Conservation (phyloP, 2,329 filamentous ascomycete genomes). For the Aphanoascus verrucosus region DNA sequence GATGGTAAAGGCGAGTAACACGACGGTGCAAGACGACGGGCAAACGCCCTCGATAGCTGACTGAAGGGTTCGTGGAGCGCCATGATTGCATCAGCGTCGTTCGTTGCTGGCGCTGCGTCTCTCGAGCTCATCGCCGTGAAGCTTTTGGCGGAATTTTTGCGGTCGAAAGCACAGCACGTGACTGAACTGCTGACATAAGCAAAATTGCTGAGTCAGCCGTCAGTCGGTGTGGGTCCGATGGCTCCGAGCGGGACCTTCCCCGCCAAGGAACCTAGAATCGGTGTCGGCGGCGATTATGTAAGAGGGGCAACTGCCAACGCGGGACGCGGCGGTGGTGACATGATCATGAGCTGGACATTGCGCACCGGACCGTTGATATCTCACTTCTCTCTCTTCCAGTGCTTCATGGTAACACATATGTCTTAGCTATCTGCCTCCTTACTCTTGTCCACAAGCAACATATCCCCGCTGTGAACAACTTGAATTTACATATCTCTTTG, state of each 20-base stretch:
- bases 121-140: background rate
- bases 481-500: background rate
- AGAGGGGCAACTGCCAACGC: conserved; percentile 3
- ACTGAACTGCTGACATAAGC: background rate
- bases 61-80: conserved; percentile 32
- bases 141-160: conserved; percentile 9
- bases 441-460: background rate
- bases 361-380: background rate
- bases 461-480: background rate
- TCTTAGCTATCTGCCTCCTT: background rate
- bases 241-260: background rate
- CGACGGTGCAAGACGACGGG: conserved; percentile 26
- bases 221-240: background rate
- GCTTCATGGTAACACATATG: background rate
- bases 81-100: conserved; percentile 22
- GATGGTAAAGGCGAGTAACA: conserved; percentile 25
- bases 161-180: conserved; percentile 7
- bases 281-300: background rate
- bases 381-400: background rate
- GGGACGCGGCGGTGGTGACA: background rate
- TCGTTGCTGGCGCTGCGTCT: background rate
- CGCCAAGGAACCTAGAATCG: conserved; percentile 1
- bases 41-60: conserved; percentile 31
- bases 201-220: conserved; percentile 10
- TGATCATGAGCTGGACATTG: background rate